phyloP scores from a whole-genome alignment of 106 monocot genomes.

The Allium sativum region DNA sequence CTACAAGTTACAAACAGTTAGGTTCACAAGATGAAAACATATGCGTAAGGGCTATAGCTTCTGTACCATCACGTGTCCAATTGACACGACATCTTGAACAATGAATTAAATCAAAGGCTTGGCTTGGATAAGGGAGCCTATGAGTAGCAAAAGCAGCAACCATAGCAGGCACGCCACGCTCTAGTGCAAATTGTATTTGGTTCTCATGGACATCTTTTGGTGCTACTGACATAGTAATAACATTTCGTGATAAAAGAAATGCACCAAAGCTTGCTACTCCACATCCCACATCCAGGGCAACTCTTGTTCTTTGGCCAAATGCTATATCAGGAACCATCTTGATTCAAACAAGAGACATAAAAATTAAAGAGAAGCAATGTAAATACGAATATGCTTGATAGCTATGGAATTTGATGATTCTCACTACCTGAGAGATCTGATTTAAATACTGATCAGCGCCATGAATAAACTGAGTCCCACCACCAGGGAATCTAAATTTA shows the following conservation, averaged over 20 bases:
- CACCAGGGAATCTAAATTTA: constrained; percentile 92
- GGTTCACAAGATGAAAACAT: background rate
- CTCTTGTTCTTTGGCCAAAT: constrained; percentile 70
- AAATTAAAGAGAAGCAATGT: background rate
- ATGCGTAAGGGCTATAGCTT: background rate
- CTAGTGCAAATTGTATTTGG: constrained; percentile 96
- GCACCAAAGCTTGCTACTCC: constrained; percentile 95
- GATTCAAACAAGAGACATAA: background rate
- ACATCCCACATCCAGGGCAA: constrained; percentile 81
- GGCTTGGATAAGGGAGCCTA: constrained; percentile 68
- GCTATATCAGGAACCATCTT: constrained; percentile 87
- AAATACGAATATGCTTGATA: background rate
- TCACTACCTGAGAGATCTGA: constrained; percentile 55
- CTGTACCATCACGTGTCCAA: constrained; percentile 82
- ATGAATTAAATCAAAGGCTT: constrained; percentile 90
- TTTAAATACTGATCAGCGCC: constrained; percentile 74
- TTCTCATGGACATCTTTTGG: constrained; percentile 95
- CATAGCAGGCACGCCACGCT: constrained; percentile 93
- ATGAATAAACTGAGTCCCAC: constrained; percentile 88
- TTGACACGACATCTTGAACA: constrained; percentile 92
- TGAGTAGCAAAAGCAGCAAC: constrained; percentile 81
- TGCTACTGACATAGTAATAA: constrained; percentile 75
- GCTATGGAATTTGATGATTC: too few species aligned
- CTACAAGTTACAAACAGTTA: background rate
- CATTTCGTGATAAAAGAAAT: constrained; percentile 64